Percentiles rank a stretch among this genome's conserved stretches.
phyloP scores from a whole-genome alignment of 2,329 filamentous ascomycete genomes.

The Aspergillus sp. region DNA sequence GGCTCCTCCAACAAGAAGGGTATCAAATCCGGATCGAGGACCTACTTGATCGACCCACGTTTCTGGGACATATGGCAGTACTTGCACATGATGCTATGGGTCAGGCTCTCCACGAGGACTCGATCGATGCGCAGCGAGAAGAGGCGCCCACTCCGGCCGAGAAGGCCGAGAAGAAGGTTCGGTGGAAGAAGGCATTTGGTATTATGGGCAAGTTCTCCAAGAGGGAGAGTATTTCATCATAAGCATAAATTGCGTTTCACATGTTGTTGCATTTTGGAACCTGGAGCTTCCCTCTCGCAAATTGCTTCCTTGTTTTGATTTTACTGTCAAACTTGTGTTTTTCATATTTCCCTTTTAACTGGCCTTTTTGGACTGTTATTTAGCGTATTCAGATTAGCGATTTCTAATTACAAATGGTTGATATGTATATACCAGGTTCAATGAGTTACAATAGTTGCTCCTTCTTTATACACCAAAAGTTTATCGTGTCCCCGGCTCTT shows the following conservation, averaged over 20 bases:
- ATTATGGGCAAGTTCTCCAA: slow-evolving; percentile 5
- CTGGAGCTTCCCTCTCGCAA: not conserved
- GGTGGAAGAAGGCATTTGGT: slow-evolving; percentile 6
- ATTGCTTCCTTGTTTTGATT: no score
- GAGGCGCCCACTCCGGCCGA: not conserved
- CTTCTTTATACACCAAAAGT: no score
- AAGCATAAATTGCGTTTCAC: slow-evolving; percentile 5
- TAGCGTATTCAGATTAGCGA: no score
- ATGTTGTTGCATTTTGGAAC: not conserved
- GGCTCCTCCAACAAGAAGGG: slow-evolving; percentile 42
- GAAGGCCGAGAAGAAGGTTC: slow-evolving; percentile 7
- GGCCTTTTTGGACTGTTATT: no score
- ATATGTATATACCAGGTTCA: no score
- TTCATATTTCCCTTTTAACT: no score
- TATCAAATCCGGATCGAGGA: slow-evolving; percentile 41
- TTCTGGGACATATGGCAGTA: slow-evolving; percentile 42
- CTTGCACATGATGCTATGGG: slow-evolving; percentile 18
- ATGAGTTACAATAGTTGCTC: no score
- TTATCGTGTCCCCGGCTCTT: no score
- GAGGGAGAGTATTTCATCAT: not conserved
- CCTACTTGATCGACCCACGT: slow-evolving; percentile 40
- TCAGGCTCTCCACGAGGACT: not conserved
- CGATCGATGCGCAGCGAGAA: not conserved
- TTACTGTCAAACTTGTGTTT: no score
- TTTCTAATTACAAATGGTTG: no score